Percentiles rank a stretch among this genome's conserved stretches.
Evolutionary conservation across 2,329 filamentous ascomycete genomes (phyloP).

Genomic region (Dryadomyces quercivorus): DNA sequence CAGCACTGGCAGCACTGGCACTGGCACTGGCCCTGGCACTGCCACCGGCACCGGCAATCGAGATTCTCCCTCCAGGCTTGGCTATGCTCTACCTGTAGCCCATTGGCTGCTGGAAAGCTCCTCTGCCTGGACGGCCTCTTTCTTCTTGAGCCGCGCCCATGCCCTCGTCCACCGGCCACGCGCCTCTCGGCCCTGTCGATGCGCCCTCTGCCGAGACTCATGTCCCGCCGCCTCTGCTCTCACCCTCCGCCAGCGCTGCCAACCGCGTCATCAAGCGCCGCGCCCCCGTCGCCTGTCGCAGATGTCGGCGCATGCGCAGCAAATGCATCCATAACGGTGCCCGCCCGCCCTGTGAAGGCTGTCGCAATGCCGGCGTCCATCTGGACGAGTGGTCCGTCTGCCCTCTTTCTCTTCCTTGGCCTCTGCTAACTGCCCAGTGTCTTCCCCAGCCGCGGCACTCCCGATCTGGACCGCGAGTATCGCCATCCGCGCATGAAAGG

Average conservation of each 20-base stretch:
- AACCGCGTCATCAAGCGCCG: conserved; percentile 11
- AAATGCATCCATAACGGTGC: conserved; percentile 13
- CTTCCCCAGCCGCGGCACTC: conserved; percentile 40
- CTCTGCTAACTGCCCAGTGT: conserved; percentile 21
- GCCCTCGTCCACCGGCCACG: neutral
- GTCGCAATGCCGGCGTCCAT: conserved; percentile 34
- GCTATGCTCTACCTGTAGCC: neutral
- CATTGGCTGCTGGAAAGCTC: neutral
- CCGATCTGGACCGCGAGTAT: conserved; percentile 41
- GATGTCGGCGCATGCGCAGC: conserved; percentile 15
- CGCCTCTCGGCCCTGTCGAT: neutral
- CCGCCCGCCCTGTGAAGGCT: conserved; percentile 31
- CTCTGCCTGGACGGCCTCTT: neutral
- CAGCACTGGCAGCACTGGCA: too few species aligned
- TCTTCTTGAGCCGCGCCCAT: neutral
- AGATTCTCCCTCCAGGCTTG: neutral
- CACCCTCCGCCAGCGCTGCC: neutral
- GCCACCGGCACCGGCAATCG: too few species aligned
- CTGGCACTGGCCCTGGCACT: too few species aligned
- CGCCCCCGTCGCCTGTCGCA: conserved; percentile 13
- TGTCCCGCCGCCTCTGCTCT: neutral
- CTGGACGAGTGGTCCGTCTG: conserved; percentile 35
- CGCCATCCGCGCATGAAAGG: conserved; percentile 40
- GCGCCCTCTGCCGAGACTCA: neutral
- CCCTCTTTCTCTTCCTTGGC: neutral